A percentile compares a stretch with the other conserved stretches of the same genome.
phyloP scores from a whole-genome alignment of 257 asterid species.

The Cordia subcordata region DNA sequence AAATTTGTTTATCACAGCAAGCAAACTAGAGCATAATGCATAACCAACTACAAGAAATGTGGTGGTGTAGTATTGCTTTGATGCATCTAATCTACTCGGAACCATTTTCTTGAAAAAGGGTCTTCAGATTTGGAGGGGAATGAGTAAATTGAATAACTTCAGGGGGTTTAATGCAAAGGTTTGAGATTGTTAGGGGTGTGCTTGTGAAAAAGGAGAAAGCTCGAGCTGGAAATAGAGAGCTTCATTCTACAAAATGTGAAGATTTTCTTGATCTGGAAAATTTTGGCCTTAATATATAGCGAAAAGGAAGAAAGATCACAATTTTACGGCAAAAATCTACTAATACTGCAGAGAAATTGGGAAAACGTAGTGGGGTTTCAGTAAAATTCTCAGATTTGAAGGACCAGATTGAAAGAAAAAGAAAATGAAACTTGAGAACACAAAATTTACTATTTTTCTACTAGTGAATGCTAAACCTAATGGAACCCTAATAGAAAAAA shows the following conservation, averaged over 20 bases:
- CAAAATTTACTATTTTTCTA: neutral
- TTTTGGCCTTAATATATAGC: no score
- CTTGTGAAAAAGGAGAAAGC: neutral
- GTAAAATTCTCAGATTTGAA: neutral
- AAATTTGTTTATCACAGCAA: constrained; percentile 86
- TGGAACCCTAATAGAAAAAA: neutral
- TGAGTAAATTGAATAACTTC: neutral
- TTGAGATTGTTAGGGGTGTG: neutral
- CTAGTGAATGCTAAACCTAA: neutral
- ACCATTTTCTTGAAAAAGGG: constrained; percentile 31
- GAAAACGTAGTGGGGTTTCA: neutral
- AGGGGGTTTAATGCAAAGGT: constrained; percentile 4
- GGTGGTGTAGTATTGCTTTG: constrained; percentile 66
- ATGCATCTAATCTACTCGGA: constrained; percentile 38
- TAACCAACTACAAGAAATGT: constrained; percentile 86
- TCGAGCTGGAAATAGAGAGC: neutral
- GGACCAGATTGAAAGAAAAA: no score
- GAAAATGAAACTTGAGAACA: no score
- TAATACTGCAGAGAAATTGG: neutral
- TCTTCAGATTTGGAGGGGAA: neutral
- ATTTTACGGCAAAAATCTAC: neutral
- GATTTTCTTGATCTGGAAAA: neutral
- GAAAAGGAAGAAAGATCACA: neutral
- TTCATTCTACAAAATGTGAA: neutral
- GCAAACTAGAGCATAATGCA: constrained; percentile 90